Conservation (phyloP, 306 rosid species). For the Quercus glauca region DNA sequence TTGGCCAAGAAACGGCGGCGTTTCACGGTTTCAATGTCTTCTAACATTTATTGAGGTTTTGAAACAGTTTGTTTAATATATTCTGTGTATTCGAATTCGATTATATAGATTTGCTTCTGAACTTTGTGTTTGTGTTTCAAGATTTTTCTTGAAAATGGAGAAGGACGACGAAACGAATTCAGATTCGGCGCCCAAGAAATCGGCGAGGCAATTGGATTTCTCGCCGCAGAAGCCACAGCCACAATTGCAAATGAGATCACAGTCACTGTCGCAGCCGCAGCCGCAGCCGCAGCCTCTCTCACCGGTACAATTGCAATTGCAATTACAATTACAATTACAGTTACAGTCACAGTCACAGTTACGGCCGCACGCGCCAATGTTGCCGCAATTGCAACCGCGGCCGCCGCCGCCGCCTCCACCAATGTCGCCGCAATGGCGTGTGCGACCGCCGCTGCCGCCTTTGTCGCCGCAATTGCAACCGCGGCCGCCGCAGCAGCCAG, state of each 20-base stretch:
- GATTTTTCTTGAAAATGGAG: conserved; percentile 43
- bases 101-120: not conserved
- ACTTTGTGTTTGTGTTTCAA: not conserved
- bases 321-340: conserved; percentile 5
- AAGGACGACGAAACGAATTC: conserved; percentile 43
- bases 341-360: conserved; percentile 1
- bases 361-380: conserved; percentile 20
- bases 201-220: conserved; percentile 68
- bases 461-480: conserved; percentile 19
- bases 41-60: not conserved
- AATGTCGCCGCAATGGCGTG: not conserved
- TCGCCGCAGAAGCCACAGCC: not conserved
- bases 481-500: conserved; percentile 29
- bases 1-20: conserved; percentile 2
- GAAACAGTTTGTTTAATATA: not conserved
- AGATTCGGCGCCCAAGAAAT: conserved; percentile 38
- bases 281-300: not conserved
- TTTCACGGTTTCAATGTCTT: not conserved
- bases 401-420: conserved; percentile 34
- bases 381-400: conserved; percentile 19
- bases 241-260: not conserved
- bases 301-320: not conserved
- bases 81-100: not conserved
- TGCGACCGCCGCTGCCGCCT: conserved; percentile 16
- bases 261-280: not conserved